These are phyloP conservation scores for Saccharomycopsis javanensis DNA, from an alignment of 805 yeast species.

Conservation along the genomic window DNA sequence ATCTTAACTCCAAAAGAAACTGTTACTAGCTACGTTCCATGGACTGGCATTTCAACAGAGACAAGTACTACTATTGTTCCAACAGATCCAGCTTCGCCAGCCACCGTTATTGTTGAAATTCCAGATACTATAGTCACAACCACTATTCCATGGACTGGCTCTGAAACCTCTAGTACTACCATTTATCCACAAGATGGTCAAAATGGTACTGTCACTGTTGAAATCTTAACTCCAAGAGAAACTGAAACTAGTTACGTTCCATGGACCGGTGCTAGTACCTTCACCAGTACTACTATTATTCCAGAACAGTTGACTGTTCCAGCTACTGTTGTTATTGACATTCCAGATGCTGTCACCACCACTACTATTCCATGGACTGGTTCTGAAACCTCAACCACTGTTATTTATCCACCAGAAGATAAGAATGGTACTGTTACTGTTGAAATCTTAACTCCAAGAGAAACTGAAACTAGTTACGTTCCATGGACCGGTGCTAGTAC, in stretches of 20 bases:
- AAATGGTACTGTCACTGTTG: background rate
- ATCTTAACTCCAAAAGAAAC: slow-evolving; percentile 2
- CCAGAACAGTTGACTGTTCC: background rate
- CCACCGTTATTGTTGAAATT: slow-evolving; percentile 1
- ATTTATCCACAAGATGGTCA: background rate
- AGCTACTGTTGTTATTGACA: no score
- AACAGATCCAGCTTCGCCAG: background rate
- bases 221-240: background rate
- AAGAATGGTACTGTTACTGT: background rate
- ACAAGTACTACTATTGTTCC: background rate
- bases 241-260: background rate
- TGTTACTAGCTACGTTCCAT: background rate
- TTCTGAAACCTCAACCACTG: background rate
- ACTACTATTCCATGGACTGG: no score
- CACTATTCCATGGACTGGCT: slow-evolving; percentile 6
- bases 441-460: background rate
- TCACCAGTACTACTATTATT: slow-evolving; percentile 2
- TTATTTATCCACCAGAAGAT: background rate
- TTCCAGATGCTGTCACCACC: no score
- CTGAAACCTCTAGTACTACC: slow-evolving; percentile 5
- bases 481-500: background rate
- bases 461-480: background rate
- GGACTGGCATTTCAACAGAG: background rate
- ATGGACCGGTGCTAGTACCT: slow-evolving; percentile 1
- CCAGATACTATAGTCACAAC: slow-evolving; percentile 5